These are phyloP conservation scores for Arthroderma sp. DNA, from an alignment of 2,329 filamentous ascomycete species.

Conservation along the genomic window DNA sequence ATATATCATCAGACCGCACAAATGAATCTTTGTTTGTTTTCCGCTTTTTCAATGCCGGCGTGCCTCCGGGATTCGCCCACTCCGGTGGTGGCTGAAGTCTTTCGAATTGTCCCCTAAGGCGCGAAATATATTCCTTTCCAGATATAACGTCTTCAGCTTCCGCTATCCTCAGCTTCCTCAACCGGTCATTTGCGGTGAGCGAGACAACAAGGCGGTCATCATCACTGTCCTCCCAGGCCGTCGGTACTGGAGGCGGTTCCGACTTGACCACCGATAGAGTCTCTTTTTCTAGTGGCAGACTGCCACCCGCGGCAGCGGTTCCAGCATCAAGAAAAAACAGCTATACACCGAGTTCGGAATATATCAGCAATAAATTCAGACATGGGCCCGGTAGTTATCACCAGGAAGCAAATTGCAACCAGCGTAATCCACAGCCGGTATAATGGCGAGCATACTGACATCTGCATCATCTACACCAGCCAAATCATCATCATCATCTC, in stretches of 20 bases:
- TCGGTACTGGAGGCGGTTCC: not conserved
- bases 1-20: constrained; percentile 6
- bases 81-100: constrained; percentile 48
- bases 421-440: not conserved
- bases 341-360: constrained; percentile 19
- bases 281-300: not conserved
- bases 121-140: constrained; percentile 70
- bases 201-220: constrained; percentile 81
- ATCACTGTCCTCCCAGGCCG: constrained; percentile 81
- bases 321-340: constrained; percentile 74
- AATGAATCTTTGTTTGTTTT: constrained; percentile 21
- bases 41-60: constrained; percentile 35
- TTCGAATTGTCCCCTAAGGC: constrained; percentile 65
- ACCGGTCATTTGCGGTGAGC: constrained; percentile 56
- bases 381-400: no score
- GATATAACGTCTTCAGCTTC: constrained; percentile 76
- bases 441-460: constrained; percentile 25
- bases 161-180: constrained; percentile 70
- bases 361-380: no score
- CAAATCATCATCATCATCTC: constrained; percentile 37
- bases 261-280: not conserved
- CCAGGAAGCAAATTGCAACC: not conserved
- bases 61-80: constrained; percentile 42
- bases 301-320: constrained; percentile 16
- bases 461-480: constrained; percentile 64